These are phyloP conservation scores for Pythium aristosporum DNA, from an alignment of 352 stramenopile genomes.

Conservation along the genomic window DNA sequence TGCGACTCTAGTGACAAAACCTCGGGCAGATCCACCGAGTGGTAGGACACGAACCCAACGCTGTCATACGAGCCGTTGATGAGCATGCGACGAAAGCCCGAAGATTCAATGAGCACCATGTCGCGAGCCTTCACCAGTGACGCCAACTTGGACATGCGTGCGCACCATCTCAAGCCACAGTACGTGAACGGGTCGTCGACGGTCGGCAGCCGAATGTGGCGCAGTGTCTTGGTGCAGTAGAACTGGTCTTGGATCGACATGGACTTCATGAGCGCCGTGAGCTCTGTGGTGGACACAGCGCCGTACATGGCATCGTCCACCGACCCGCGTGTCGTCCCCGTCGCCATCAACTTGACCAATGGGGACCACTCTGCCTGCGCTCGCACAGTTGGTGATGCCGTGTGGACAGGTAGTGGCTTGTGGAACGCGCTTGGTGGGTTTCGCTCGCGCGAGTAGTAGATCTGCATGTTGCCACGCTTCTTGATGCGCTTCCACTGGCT, in stretches of 20 bases:
- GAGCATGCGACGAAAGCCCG: conserved; percentile 19
- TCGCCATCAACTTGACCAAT: conserved; percentile 45
- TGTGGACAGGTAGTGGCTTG: neutral
- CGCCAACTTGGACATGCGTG: conserved; percentile 3
- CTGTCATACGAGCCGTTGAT: conserved; percentile 15
- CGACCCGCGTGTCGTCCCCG: conserved; percentile 45
- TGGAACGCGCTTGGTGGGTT: conserved; percentile 5
- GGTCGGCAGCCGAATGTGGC: conserved; percentile 41
- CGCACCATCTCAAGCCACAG: conserved; percentile 25
- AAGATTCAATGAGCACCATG: conserved; percentile 50
- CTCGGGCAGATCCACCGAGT: conserved; percentile 38
- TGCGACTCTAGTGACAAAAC: conserved; percentile 33
- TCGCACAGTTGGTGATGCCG: neutral
- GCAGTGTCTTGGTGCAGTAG: conserved; percentile 32
- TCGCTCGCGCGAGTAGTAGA: no score
- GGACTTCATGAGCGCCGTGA: conserved; percentile 37
- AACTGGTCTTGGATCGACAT: conserved; percentile 28
- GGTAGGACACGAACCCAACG: conserved; percentile 35
- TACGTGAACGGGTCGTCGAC: conserved; percentile 23
- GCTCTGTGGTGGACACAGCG: conserved; percentile 31
- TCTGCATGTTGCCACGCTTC: no score
- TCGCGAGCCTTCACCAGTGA: conserved; percentile 36
- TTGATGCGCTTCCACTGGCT: no score
- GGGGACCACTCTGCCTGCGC: conserved; percentile 29
- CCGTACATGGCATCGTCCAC: conserved; percentile 70